phyloP scores from a whole-genome alignment of 2,329 filamentous ascomycete genomes.

The Metarhizium sp. region DNA sequence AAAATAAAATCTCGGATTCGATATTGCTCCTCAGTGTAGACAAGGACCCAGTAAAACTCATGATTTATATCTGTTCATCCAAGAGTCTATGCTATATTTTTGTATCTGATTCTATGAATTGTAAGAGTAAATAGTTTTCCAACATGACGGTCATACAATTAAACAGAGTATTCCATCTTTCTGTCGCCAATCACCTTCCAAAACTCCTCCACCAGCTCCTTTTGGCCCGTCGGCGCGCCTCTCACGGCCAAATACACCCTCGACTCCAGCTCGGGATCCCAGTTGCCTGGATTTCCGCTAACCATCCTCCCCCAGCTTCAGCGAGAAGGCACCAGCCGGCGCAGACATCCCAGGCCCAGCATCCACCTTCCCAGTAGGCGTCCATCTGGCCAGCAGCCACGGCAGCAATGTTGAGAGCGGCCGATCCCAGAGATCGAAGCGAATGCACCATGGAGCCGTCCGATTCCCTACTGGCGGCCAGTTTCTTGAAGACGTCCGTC shows the following conservation, averaged over 20 bases:
- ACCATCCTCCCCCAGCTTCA: conserved; percentile 65
- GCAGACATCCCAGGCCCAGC: conserved; percentile 80
- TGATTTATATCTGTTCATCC: not conserved
- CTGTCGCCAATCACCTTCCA: conserved; percentile 50
- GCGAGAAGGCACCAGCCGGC: conserved; percentile 69
- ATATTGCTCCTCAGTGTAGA: not conserved
- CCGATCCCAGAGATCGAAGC: conserved; percentile 60
- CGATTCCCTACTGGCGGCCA: conserved; percentile 46
- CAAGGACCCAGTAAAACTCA: not conserved
- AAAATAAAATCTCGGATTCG: not conserved
- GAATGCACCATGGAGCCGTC: conserved; percentile 72
- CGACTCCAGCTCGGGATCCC: conserved; percentile 51
- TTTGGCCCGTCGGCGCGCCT: conserved; percentile 49
- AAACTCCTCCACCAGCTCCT: conserved; percentile 54
- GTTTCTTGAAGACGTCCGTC: conserved; percentile 52
- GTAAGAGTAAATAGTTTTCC: not conserved
- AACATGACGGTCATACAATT: not conserved
- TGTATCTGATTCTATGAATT: not conserved
- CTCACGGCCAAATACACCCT: conserved; percentile 55
- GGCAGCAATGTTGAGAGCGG: conserved; percentile 65
- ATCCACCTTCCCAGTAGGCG: conserved; percentile 74
- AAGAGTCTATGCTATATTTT: not conserved
- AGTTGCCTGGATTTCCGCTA: conserved; percentile 63
- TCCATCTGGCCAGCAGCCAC: conserved; percentile 65
- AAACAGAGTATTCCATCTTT: conserved; percentile 37